Evolutionary conservation across 2,329 filamentous ascomycete species (phyloP).

Genomic region (Thyridium curvatum): DNA sequence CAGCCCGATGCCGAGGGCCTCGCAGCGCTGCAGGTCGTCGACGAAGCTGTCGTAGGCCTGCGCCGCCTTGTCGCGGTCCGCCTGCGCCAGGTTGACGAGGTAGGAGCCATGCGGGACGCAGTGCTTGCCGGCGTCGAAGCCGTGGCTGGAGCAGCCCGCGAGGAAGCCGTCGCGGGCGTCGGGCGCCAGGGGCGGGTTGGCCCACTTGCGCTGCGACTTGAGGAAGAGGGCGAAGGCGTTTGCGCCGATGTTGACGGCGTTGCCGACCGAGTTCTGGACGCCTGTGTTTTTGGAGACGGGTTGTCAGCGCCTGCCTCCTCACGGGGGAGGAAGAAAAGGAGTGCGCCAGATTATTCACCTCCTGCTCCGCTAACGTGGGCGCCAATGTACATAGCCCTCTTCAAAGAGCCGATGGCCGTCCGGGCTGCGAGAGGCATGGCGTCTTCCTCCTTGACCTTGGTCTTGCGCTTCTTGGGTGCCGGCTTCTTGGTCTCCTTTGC

Average conservation of each 20-base stretch:
- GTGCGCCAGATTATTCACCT: slow-evolving; percentile 41
- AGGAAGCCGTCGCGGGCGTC: slow-evolving; percentile 66
- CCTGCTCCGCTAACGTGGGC: slow-evolving; percentile 89
- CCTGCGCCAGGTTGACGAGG: slow-evolving; percentile 89
- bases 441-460: slow-evolving; percentile 31
- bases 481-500: slow-evolving; percentile 15
- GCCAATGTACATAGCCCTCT: slow-evolving; percentile 72
- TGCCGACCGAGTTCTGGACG: slow-evolving; percentile 80
- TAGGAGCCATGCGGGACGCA: slow-evolving; percentile 93
- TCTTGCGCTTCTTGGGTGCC: slow-evolving; percentile 36
- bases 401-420: slow-evolving; percentile 56
- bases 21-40: slow-evolving; percentile 82
- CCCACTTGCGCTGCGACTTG: slow-evolving; percentile 95
- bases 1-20: slow-evolving; percentile 77
- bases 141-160: slow-evolving; percentile 58
- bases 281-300: slow-evolving; percentile 39
- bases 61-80: slow-evolving; percentile 69
- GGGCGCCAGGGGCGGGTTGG: slow-evolving; percentile 67
- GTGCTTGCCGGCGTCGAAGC: slow-evolving; percentile 65
- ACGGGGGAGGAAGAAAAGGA: not conserved
- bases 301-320: too few species aligned
- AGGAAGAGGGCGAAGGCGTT: slow-evolving; percentile 94
- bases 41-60: slow-evolving; percentile 84
- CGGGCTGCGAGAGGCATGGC: slow-evolving; percentile 61
- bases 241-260: slow-evolving; percentile 74